A percentile compares a stretch with the other conserved stretches of the same genome.
These are phyloP conservation scores for Coemansia reversa DNA, from an alignment of 192 early-diverging fungal genomes.

Conservation along the genomic window DNA sequence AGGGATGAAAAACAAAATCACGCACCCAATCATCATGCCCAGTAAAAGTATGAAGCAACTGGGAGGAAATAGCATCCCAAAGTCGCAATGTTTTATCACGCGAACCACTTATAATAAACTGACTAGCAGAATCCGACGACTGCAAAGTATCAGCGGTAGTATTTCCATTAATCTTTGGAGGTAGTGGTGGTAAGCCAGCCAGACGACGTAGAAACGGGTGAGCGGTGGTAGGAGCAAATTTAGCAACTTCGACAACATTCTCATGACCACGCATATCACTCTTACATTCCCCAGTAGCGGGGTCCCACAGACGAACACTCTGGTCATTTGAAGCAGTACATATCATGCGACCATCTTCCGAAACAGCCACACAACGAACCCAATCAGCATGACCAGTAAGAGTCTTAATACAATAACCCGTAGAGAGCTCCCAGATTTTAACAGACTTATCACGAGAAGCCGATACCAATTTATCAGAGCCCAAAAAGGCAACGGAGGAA, in stretches of 20 bases:
- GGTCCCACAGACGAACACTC: slow-evolving; percentile 85
- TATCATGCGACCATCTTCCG: slow-evolving; percentile 69
- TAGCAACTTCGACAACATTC: slow-evolving; percentile 91
- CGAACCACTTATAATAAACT: slow-evolving; percentile 79
- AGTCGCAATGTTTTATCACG: slow-evolving; percentile 89
- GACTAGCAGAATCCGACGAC: slow-evolving; percentile 58
- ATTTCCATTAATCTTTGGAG: not conserved
- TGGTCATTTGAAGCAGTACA: slow-evolving; percentile 85
- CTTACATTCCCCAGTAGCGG: slow-evolving; percentile 68
- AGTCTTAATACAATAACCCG: slow-evolving; percentile 79
- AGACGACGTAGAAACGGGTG: slow-evolving; percentile 70
- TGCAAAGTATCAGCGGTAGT: slow-evolving; percentile 9
- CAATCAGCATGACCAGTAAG: slow-evolving; percentile 82
- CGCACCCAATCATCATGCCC: slow-evolving; percentile 96
- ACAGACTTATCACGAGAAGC: slow-evolving; percentile 89
- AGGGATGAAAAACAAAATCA: slow-evolving; percentile 78
- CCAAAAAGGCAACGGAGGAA: slow-evolving; percentile 79
- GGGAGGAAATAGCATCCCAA: slow-evolving; percentile 71
- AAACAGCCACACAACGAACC: slow-evolving; percentile 74
- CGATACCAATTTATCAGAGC: slow-evolving; percentile 79
- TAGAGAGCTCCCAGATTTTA: slow-evolving; percentile 83
- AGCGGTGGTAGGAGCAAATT: slow-evolving; percentile 73
- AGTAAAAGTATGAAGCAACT: slow-evolving; percentile 73
- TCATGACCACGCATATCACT: slow-evolving; percentile 86
- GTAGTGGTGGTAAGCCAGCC: slow-evolving; percentile 54